Percentiles rank a stretch among this genome's conserved stretches.
Conservation (phyloP, 2,329 filamentous ascomycete genomes). For the Fusarium fujikuroi region DNA sequence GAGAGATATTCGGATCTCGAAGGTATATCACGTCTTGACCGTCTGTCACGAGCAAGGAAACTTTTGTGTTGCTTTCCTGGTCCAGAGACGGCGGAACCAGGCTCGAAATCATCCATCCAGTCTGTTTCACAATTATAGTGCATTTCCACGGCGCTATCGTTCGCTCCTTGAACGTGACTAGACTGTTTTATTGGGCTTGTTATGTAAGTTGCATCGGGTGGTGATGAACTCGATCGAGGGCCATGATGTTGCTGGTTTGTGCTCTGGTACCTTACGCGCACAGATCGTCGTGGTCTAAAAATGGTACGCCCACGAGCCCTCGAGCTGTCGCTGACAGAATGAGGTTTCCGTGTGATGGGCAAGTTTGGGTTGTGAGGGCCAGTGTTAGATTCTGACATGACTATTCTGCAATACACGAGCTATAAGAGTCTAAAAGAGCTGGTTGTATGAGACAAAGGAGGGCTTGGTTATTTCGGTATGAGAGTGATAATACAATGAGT, state of each 20-base stretch:
- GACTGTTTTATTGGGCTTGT: not conserved
- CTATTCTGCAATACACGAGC: slow-evolving; percentile 42
- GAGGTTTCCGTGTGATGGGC: slow-evolving; percentile 18
- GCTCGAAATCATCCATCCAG: not conserved
- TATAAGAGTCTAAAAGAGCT: slow-evolving; percentile 32
- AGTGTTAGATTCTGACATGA: slow-evolving; percentile 44
- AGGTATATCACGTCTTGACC: not conserved
- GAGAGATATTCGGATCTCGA: not conserved
- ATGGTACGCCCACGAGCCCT: slow-evolving; percentile 44
- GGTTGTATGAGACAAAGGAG: slow-evolving; percentile 30
- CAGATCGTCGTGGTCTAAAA: slow-evolving; percentile 41
- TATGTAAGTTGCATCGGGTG: not conserved
- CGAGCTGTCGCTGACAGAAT: slow-evolving; percentile 21
- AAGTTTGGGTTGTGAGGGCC: slow-evolving; percentile 37
- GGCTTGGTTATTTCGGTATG: slow-evolving; percentile 2
- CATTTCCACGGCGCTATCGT: not conserved
- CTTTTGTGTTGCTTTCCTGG: not conserved
- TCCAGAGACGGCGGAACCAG: not conserved
- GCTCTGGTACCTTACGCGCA: slow-evolving; percentile 35
- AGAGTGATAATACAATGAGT: slow-evolving; percentile 23
- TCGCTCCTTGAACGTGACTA: not conserved
- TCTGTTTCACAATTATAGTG: not conserved
- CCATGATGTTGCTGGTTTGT: slow-evolving; percentile 1
- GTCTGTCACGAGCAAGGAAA: not conserved
- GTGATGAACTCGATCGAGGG: slow-evolving; percentile 11